Percentiles rank a stretch among this genome's conserved stretches.
phyloP scores from a whole-genome alignment of 345 rosid species.

The Pelargonium nanum region DNA sequence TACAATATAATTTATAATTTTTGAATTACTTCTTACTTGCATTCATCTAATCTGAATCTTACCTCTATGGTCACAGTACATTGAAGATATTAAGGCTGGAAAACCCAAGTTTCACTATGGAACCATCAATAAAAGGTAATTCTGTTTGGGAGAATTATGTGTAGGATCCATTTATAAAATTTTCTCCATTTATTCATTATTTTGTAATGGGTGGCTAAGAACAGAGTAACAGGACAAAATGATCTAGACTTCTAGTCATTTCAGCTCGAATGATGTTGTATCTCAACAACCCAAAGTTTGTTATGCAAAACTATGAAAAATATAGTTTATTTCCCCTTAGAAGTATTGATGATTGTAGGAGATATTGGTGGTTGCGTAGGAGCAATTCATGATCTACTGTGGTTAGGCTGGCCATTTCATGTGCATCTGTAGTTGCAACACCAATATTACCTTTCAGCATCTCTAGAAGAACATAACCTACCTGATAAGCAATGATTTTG shows the following conservation, averaged over 20 bases:
- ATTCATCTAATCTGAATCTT: conserved; percentile 4
- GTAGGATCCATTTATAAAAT: neutral
- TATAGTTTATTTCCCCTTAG: neutral
- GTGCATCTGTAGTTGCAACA: too few species aligned
- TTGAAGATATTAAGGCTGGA: conserved; percentile 65
- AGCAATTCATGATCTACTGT: neutral
- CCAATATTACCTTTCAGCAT: too few species aligned
- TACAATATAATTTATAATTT: conserved; percentile 3
- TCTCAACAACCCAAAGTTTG: neutral
- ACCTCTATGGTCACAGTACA: conserved; percentile 40
- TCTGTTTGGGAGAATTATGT: neutral
- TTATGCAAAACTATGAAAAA: neutral
- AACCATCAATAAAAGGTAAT: conserved; percentile 78
- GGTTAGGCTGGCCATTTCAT: too few species aligned
- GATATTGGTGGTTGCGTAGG: too few species aligned
- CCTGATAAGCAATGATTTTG: too few species aligned
- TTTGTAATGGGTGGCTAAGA: neutral
- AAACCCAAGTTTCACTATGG: conserved; percentile 77
- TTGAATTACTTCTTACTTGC: neutral
- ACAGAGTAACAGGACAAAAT: too few species aligned
- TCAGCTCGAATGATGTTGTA: neutral
- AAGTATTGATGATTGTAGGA: too few species aligned
- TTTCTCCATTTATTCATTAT: neutral
- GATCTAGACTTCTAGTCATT: neutral
- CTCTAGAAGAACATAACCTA: too few species aligned